Base-by-base conservation (phyloP, 2,329 filamentous ascomycete genomes). In the Pseudogymnoascus sp. region DNA sequence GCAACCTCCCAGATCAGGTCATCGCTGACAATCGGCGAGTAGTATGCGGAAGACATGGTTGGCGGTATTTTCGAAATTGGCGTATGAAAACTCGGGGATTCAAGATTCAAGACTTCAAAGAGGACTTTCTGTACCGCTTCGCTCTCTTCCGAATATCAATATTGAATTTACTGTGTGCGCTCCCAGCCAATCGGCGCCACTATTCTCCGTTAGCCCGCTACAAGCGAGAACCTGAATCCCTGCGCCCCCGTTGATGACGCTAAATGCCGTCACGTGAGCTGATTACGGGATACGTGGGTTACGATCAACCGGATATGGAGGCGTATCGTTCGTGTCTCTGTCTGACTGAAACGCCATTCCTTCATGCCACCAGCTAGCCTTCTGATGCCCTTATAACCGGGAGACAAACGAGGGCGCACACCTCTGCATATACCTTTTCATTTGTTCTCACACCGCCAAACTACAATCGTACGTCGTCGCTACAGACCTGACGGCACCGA, bases 1-100 rank as follows among this genome's bases (percentile, higher is more conserved):
- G 89, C 88, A 79, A 96, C 82, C 86, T 93, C 89, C 93, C 93
- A 98, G 84, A 96, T 82, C 74, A 97, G 85, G 82, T 97, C 93
- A 76, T 88, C 81, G 78, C 92, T 96, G 76, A 96, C 84, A 83
- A 92, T 91, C 74, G 87, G 78, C 72, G 85, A 81, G 78, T 79
- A 82, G 74, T 82, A 85, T 85, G 79, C 78, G 85, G 83, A 74
- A 74, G 72, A 69, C 72, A 74, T 73, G 56, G 16, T 68, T 71
- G 62, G 63, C 62, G 63, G 61, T 65, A 63, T 62, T 66, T 19
- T 61, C 59, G 59, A 61, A 40, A 19, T 38, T 14, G 59, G 10
- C 59, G 61, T 50, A 19, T 16, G 59, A 19, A 28, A 16, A 19
- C 40, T 28, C 19, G 16, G 46, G 28, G 41, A 24, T 56, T 56